phyloP scores from a whole-genome alignment of 257 asterid species.

The Solanum rostratum region DNA sequence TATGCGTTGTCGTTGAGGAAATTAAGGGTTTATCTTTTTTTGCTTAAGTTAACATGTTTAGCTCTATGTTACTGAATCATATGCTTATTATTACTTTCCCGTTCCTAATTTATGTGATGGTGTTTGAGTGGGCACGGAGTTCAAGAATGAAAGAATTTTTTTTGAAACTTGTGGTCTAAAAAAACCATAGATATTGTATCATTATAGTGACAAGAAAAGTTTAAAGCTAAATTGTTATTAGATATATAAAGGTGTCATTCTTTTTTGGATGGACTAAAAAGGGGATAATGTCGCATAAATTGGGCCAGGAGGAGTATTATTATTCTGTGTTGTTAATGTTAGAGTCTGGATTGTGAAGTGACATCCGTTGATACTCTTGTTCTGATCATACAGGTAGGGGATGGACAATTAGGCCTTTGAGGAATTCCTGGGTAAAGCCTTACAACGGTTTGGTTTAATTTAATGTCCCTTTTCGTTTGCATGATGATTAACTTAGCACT shows the following conservation, averaged over 20 bases:
- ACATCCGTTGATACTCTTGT: constrained; percentile 14
- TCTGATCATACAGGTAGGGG: constrained; percentile 14
- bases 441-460: constrained; percentile 10
- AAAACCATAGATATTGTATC: too few species aligned
- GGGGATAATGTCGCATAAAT: neutral
- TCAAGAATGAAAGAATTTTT: too few species aligned
- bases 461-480: neutral
- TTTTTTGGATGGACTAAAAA: neutral
- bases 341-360: too few species aligned
- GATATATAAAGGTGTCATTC: neutral
- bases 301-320: neutral
- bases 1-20: neutral
- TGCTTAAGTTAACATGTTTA: neutral
- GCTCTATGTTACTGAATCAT: neutral
- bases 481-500: neutral
- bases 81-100: neutral
- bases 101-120: neutral
- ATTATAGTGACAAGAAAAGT: too few species aligned
- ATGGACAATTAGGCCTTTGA: constrained; percentile 10
- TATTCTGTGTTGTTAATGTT: neutral
- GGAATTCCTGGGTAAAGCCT: constrained; percentile 9
- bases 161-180: too few species aligned
- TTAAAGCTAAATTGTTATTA: too few species aligned
- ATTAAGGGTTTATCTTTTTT: neutral
- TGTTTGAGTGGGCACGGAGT: too few species aligned